Base-by-base conservation (phyloP, 371 early-diverging fungal species). In the Zychaea mexicana region DNA sequence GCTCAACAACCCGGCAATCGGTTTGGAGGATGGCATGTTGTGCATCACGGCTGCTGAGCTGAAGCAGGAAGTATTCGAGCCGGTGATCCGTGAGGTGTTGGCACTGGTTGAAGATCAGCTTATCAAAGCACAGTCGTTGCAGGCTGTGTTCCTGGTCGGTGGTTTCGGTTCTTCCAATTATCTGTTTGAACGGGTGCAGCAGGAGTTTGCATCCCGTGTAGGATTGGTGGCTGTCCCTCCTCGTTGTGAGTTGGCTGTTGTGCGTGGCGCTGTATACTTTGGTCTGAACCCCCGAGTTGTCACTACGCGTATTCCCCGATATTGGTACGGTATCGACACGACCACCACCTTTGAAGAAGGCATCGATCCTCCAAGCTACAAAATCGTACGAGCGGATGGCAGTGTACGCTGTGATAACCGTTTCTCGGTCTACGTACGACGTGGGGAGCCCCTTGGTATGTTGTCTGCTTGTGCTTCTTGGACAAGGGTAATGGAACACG, bases 131-230 rank as follows among this genome's bases (percentile, higher is more conserved):
- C 71, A 71, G 2, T 57, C 67, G 5, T 56, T 82, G 27, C 73
- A 79, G 52, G 84, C 85, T 5, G 60, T 86, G 9, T 86, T 86
- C 54, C 67, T 86, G 59, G 87, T 86, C 3, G 87, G 87, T 60
- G 87, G 87, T 31, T 86, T 86, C 63, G 87, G 87, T 12, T 81
- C 83, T 24, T 84, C 85, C 61, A 81, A 79, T 60, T 84, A 83
- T 63, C 57, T 86, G 47, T 77, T 79, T 53, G 81, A 84, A 27
- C 78, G 74, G 27, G 67, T 86, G 9, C 74, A 73, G 38, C 54
- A 68, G 27, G 68, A 77, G 8, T 77, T 78, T 62, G 62, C 66
- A 12, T 54, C 69, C 2, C 68, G 76, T 22, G 74, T 82, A 21
- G 79, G 79, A 19, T 64, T 75, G 19, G 77, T 82, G 0, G 82